A percentile compares a stretch with the other conserved stretches of the same genome.
Evolutionary conservation across 768 basidiomycete species (phyloP).

Genomic region (Boletellus sp.): DNA sequence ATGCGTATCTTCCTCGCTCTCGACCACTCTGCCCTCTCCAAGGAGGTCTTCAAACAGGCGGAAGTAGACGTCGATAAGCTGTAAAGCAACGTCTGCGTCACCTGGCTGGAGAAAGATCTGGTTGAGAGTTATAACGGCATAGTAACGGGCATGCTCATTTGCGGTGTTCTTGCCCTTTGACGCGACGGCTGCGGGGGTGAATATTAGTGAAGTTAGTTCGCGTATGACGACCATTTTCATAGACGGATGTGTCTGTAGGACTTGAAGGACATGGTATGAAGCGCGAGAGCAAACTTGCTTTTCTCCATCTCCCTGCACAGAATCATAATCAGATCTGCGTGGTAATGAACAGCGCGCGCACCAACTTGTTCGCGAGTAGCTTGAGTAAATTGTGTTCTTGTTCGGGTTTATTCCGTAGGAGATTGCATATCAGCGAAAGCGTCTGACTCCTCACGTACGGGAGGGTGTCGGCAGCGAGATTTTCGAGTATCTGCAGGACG

Average conservation of each 20-base stretch:
- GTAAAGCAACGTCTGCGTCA: slow-evolving; percentile 72
- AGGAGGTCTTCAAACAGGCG: slow-evolving; percentile 89
- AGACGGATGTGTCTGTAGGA: slow-evolving; percentile 85
- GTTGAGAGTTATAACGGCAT: slow-evolving; percentile 90
- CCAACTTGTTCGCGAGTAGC: slow-evolving; percentile 91
- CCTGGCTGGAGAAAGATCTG: slow-evolving; percentile 72
- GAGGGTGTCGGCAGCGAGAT: slow-evolving; percentile 78
- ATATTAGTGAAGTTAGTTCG: slow-evolving; percentile 75
- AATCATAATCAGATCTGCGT: background rate
- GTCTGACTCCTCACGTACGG: slow-evolving; percentile 86
- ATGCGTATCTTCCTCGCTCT: slow-evolving; percentile 57
- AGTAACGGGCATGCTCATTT: slow-evolving; percentile 82
- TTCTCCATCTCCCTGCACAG: slow-evolving; percentile 77
- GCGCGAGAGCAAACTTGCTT: slow-evolving; percentile 84
- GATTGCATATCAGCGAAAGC: slow-evolving; percentile 68
- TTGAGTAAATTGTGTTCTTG: slow-evolving; percentile 96
- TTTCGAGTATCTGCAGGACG: slow-evolving; percentile 85
- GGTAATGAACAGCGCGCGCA: slow-evolving; percentile 32
- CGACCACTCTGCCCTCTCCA: slow-evolving; percentile 47
- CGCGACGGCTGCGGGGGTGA: slow-evolving; percentile 30
- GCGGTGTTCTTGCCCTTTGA: slow-evolving; percentile 32
- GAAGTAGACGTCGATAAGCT: slow-evolving; percentile 88
- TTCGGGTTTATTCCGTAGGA: slow-evolving; percentile 88
- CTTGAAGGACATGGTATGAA: slow-evolving; percentile 84
- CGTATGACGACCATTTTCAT: slow-evolving; percentile 91